phyloP scores from a whole-genome alignment of 1,139 yeast species.

The Lodderomyces beijingensis region DNA sequence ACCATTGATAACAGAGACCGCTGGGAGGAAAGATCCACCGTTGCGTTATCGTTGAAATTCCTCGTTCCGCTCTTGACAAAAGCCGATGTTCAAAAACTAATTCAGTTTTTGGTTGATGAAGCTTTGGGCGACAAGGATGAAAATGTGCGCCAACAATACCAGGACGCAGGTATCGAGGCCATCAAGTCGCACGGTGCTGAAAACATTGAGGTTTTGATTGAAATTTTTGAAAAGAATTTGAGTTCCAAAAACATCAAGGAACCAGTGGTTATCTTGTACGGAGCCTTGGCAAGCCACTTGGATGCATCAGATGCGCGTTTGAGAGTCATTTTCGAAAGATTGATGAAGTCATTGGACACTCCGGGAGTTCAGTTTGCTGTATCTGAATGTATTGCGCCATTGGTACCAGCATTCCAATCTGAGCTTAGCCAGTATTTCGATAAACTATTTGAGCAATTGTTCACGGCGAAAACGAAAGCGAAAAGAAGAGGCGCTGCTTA shows the following conservation, averaged over 20 bases:
- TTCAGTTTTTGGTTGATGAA: constrained; percentile 57
- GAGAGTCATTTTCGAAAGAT: constrained; percentile 58
- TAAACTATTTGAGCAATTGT: constrained; percentile 53
- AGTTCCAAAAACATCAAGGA: constrained; percentile 57
- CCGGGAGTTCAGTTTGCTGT: constrained; percentile 89
- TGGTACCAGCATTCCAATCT: constrained; percentile 56
- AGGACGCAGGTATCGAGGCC: constrained; percentile 81
- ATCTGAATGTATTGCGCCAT: constrained; percentile 79
- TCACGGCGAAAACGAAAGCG: constrained; percentile 46
- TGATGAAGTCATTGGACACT: constrained; percentile 71
- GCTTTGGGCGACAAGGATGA: constrained; percentile 73
- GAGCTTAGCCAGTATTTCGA: constrained; percentile 54
- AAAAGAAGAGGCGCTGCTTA: constrained; percentile 91
- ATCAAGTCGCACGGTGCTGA: constrained; percentile 61
- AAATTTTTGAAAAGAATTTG: constrained; percentile 67
- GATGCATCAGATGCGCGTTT: constrained; percentile 61
- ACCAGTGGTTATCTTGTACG: constrained; percentile 80
- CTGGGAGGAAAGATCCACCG: constrained; percentile 84
- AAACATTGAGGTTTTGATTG: constrained; percentile 66
- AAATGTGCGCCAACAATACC: constrained; percentile 74
- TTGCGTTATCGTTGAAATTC: constrained; percentile 63
- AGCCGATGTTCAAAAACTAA: constrained; percentile 43
- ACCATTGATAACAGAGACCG: constrained; percentile 60
- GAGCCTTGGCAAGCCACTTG: constrained; percentile 82
- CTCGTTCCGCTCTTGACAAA: constrained; percentile 46